Conservation (phyloP, 2,329 filamentous ascomycete genomes). For the Pseudocercospora crystallina region DNA sequence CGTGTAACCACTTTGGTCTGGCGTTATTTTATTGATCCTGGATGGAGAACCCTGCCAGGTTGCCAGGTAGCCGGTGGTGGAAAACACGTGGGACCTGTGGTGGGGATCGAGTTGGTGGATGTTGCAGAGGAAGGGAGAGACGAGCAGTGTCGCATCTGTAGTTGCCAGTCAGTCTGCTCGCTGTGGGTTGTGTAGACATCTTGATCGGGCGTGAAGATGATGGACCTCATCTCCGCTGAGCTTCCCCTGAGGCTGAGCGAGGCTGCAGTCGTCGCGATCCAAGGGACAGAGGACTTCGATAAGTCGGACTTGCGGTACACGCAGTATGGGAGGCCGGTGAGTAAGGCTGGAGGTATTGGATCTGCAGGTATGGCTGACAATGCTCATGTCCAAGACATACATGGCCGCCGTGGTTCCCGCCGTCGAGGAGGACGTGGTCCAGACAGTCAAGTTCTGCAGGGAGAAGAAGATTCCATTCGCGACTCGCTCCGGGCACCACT, state of each 20-base stretch:
- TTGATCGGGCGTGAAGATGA: background rate
- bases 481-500: conserved; percentile 7
- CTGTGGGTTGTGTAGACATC: no score
- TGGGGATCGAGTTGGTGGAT: no score
- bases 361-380: background rate
- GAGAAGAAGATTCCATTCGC: background rate
- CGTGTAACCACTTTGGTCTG: no score
- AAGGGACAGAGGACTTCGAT: conserved; percentile 1
- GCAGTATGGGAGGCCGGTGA: conserved; percentile 8
- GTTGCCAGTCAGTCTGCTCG: no score
- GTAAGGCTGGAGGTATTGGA: background rate
- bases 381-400: conserved; percentile 1
- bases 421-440: conserved; percentile 3
- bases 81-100: no score
- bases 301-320: conserved; percentile 3
- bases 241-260: background rate
- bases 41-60: no score
- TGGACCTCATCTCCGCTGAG: background rate
- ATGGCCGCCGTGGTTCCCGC: background rate
- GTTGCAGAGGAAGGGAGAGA: no score
- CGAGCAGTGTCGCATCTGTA: no score
- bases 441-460: conserved; percentile 2
- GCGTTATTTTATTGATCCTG: no score
- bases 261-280: background rate
- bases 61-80: no score